These are phyloP conservation scores for Nemania abortiva DNA, from an alignment of 2,329 filamentous ascomycete species.

Conservation along the genomic window DNA sequence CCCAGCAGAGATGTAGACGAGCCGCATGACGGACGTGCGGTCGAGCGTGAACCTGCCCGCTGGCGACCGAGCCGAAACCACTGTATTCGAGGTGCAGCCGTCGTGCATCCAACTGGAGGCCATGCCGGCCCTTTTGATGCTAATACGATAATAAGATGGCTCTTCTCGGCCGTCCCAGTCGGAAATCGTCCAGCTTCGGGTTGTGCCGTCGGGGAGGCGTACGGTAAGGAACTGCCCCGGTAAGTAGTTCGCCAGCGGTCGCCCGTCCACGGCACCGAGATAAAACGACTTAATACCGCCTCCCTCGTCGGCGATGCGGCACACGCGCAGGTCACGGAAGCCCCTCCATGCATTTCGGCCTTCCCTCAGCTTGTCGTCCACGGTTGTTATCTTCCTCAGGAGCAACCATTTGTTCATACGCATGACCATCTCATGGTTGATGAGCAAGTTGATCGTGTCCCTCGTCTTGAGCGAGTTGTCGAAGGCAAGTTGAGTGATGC, in stretches of 20 bases:
- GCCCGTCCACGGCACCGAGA: constrained; percentile 34
- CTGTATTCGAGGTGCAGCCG: constrained; percentile 32
- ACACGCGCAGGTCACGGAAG: constrained; percentile 41
- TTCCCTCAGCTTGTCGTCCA: constrained; percentile 38
- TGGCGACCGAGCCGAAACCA: constrained; percentile 40
- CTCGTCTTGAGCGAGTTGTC: constrained; percentile 44
- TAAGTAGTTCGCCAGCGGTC: constrained; percentile 41
- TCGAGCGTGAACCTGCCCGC: constrained; percentile 45
- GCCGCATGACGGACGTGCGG: constrained; percentile 34
- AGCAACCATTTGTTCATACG: constrained; percentile 43
- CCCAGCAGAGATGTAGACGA: constrained; percentile 45
- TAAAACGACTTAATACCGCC: constrained; percentile 45
- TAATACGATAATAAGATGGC: constrained; percentile 44
- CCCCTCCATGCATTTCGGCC: constrained; percentile 43
- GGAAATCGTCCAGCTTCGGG: constrained; percentile 46
- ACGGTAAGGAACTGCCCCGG: constrained; percentile 47
- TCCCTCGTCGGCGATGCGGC: constrained; percentile 38
- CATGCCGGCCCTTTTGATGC: constrained; percentile 37
- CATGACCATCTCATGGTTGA: constrained; percentile 43
- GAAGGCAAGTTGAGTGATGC: constrained; percentile 38
- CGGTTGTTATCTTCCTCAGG: constrained; percentile 27
- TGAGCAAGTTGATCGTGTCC: constrained; percentile 43
- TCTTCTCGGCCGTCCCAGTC: constrained; percentile 38
- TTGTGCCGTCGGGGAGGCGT: constrained; percentile 36
- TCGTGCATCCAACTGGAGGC: constrained; percentile 46